Base-by-base conservation (phyloP, 2,329 filamentous ascomycete genomes). In the Sporothrix phasma region DNA sequence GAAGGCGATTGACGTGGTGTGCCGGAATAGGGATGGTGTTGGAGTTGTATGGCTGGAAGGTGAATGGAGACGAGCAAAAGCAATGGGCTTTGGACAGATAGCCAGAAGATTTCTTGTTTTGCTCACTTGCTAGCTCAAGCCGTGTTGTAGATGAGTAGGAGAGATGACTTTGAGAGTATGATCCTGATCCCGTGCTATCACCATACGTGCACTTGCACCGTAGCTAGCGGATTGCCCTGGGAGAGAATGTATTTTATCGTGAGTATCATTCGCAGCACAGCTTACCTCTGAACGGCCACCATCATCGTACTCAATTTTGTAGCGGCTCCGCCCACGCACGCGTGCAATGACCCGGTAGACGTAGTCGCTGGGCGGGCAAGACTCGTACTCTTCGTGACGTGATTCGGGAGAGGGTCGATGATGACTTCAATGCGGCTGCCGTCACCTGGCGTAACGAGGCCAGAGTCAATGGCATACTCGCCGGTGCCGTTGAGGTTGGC, bases 241-340 rank as follows among this genome's bases (percentile, higher is more conserved):
- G n/a, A n/a, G n/a, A n/a, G n/a, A n/a, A n/a, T n/a, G n/a, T n/a
- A n/a, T n/a, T n/a, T n/a, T n/a, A n/a, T n/a, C n/a, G n/a, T n/a
- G n/a, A n/a, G n/a, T n/a, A n/a, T n/a, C n/a, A n/a, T n/a, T 29
- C 46, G 29, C 5, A 11, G 8, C 2, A 43, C 3, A 47, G 46
- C 69, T 65, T 53, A 70, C 69, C 59, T 69, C 59, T 1, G 39
- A 60, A 5, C 39, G 39, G 17, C 46, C 39, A 3, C 68, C 67
- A 49, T 69, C 68, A 37, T 70, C 69, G 29, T 54, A 67, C 43
- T 68, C 68, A 13, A 69, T 19, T 6, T 62, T 61, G 39, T 62
- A 70, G 26, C 66, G 66, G 6, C 67, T 51, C 15, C 67, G 54
- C 1, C 66, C 67, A 0, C 61, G 62, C 0, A 53, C 34, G 6